These are phyloP conservation scores for Cryptococcus deneoformans DNA, from an alignment of 1,284 basidiomycete species.

Conservation along the genomic window DNA sequence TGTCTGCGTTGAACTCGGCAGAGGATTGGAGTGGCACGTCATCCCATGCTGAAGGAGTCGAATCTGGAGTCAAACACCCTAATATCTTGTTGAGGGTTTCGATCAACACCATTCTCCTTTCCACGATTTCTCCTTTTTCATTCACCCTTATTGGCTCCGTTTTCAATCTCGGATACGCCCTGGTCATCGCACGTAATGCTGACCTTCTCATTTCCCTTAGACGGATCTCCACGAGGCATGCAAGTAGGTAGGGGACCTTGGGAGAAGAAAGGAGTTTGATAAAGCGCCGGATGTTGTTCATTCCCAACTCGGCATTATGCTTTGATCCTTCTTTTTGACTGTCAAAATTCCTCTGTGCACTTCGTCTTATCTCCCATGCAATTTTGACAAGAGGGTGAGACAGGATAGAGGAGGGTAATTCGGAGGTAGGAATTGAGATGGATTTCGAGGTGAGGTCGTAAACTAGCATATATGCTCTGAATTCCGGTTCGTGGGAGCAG, in stretches of 20 bases:
- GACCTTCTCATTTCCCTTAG: slow-evolving; percentile 55
- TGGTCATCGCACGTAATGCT: slow-evolving; percentile 53
- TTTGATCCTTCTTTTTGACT: slow-evolving; percentile 52
- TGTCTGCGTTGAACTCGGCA: slow-evolving; percentile 9
- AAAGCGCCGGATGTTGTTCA: slow-evolving; percentile 59
- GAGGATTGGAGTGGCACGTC: slow-evolving; percentile 34
- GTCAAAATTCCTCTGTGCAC: slow-evolving; percentile 75
- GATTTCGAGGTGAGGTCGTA: slow-evolving; percentile 84
- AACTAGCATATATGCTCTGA: slow-evolving; percentile 91
- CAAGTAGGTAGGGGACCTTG: slow-evolving; percentile 53
- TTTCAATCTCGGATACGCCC: slow-evolving; percentile 51
- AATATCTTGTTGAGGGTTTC: slow-evolving; percentile 45
- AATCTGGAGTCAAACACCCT: slow-evolving; percentile 51
- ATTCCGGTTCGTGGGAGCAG: slow-evolving; percentile 85
- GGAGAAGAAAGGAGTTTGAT: slow-evolving; percentile 51
- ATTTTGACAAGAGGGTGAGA: slow-evolving; percentile 73
- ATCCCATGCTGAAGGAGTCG: slow-evolving; percentile 44
- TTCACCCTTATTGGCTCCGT: slow-evolving; percentile 37
- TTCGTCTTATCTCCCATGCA: slow-evolving; percentile 72
- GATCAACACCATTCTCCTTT: slow-evolving; percentile 36
- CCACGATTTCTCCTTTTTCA: slow-evolving; percentile 33
- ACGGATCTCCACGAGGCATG: slow-evolving; percentile 55
- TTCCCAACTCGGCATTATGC: slow-evolving; percentile 54
- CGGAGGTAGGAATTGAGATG: slow-evolving; percentile 64
- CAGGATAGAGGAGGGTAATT: slow-evolving; percentile 70